Evolutionary conservation across 768 basidiomycete species (phyloP).

Genomic region (Thelephora ganbajun): DNA sequence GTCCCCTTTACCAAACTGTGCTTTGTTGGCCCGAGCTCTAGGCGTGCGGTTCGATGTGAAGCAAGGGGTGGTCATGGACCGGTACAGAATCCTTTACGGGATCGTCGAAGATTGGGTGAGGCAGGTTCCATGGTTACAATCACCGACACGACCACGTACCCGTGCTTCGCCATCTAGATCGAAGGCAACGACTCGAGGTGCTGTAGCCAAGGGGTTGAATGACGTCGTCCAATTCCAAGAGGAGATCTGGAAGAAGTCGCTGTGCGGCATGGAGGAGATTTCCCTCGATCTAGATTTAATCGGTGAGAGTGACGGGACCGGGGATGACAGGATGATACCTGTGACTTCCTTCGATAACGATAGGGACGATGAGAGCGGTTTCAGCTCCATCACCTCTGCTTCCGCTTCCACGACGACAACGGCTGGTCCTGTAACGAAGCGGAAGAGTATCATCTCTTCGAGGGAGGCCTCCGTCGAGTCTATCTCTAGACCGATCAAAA

Average conservation of each 20-base stretch:
- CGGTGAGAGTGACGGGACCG: constrained; percentile 19
- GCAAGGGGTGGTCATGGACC: constrained; percentile 45
- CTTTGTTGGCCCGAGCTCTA: constrained; percentile 42
- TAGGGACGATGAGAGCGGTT: constrained; percentile 1
- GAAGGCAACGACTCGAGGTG: constrained; percentile 41
- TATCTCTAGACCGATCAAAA: constrained; percentile 15
- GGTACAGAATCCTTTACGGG: constrained; percentile 56
- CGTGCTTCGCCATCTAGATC: constrained; percentile 29
- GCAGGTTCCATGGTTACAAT: constrained; percentile 63
- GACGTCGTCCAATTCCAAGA: constrained; percentile 60
- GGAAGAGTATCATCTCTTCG: not conserved
- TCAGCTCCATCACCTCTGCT: too few species aligned
- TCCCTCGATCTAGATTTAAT: constrained; percentile 22
- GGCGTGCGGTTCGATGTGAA: constrained; percentile 35
- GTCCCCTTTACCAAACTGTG: constrained; percentile 34
- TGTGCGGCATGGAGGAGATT: constrained; percentile 22
- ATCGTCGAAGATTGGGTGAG: constrained; percentile 42
- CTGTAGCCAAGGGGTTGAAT: constrained; percentile 47
- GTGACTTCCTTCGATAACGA: constrained; percentile 1
- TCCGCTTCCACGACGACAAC: too few species aligned
- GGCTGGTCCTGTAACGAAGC: not conserved
- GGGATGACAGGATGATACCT: constrained; percentile 6
- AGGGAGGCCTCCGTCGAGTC: constrained; percentile 1
- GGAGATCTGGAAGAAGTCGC: constrained; percentile 36
- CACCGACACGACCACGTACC: constrained; percentile 28